Base-by-base conservation (phyloP, 1,284 basidiomycete genomes). In the Moesziomyces antarcticus region DNA sequence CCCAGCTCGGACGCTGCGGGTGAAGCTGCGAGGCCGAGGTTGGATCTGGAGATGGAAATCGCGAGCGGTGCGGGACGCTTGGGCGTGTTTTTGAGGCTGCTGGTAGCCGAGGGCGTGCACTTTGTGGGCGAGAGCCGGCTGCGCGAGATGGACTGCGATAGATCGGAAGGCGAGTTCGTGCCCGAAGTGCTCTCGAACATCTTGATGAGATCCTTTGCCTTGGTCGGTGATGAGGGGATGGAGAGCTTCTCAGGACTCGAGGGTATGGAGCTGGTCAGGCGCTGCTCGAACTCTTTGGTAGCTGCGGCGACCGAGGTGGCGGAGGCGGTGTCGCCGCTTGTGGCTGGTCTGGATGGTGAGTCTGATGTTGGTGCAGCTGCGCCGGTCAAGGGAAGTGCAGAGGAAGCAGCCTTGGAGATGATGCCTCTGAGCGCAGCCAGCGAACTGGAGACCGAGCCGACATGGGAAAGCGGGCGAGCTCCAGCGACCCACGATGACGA, bases 131-230 rank as follows among this genome's bases (percentile, higher is more conserved):
- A 69, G 7, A 58, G 48, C 30, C 56, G 56, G 48, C 20, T 46
- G 30, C 55, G 69, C 0, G 63, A 53, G 52, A 67, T 27, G 13
- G 52, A 59, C 16, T 40, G 40, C 10, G 63, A 58, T 10, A 62
- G 69, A 18, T 67, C 69, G 25, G 46, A 37, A 16, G 71, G 66
- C 14, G 70, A 60, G 1, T 49, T 48, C 3, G 52, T 64, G 41
- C 70, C 62, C 10, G 66, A 73, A 42, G 50, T 66, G 52, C 56
- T 65, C 51, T 79, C 77, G 44, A 78, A 79, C 68, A 77, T 68
- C 20, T 52, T 56, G 46, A 79, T 79, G 35, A 79, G 61, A 43
- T 79, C 77, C 33, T 76, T 75, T 25, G 77, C 75, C 49, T 75
- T 75, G 25, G 62, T 76, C n/a, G 77, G 77, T 7, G 77, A 75